Percentiles rank a stretch among this genome's conserved stretches.
phyloP scores from a whole-genome alignment of 2,329 filamentous ascomycete genomes.

The Boeremia exigua region DNA sequence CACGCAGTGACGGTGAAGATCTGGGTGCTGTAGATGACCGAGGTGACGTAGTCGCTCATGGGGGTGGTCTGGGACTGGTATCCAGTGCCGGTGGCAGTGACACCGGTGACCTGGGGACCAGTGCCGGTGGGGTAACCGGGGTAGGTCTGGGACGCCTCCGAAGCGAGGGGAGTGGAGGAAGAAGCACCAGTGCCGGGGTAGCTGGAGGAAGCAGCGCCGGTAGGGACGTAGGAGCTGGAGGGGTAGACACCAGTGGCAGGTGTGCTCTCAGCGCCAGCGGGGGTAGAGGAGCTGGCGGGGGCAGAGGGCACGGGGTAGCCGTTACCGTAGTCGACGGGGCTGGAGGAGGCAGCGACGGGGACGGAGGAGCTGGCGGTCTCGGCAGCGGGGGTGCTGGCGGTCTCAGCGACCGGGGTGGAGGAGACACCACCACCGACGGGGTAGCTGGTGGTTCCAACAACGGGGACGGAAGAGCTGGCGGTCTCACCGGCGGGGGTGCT shows the following conservation, averaged over 20 bases:
- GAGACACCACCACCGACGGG: slow-evolving; percentile 8
- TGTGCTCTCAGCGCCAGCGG: slow-evolving; percentile 21
- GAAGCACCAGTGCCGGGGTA: slow-evolving; percentile 7
- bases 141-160: slow-evolving; percentile 13
- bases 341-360: slow-evolving; percentile 6
- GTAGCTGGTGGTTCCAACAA: slow-evolving; percentile 6
- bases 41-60: slow-evolving; percentile 47
- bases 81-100: slow-evolving; percentile 24
- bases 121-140: slow-evolving; percentile 32
- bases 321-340: background rate
- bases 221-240: slow-evolving; percentile 10
- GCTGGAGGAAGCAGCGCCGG: slow-evolving; percentile 10
- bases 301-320: background rate
- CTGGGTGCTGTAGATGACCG: slow-evolving; percentile 53
- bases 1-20: slow-evolving; percentile 51
- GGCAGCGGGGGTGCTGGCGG: slow-evolving; percentile 3
- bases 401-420: slow-evolving; percentile 1
- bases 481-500: too few species aligned
- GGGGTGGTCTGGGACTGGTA: slow-evolving; percentile 47
- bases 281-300: slow-evolving; percentile 6
- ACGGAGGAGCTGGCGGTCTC: slow-evolving; percentile 4
- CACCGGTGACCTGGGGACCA: slow-evolving; percentile 47
- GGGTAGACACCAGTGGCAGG: slow-evolving; percentile 26
- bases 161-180: slow-evolving; percentile 10
- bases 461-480: too few species aligned